Conservation (phyloP, 257 asterid genomes). For the Nicotiana paniculata region DNA sequence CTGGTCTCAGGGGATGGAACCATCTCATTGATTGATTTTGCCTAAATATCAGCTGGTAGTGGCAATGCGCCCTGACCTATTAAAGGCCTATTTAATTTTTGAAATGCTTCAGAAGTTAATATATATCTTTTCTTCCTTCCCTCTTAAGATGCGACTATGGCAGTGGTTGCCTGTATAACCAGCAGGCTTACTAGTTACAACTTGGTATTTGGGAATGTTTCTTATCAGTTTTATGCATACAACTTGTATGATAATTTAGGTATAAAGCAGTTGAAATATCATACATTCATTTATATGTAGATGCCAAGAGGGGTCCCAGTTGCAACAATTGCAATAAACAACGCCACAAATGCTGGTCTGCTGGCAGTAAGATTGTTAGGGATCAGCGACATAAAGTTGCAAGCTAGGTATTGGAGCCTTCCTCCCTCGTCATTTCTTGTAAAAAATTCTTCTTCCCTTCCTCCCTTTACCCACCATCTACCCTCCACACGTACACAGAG, state of each 20-base stretch:
- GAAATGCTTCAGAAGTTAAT: neutral
- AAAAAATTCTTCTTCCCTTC: neutral
- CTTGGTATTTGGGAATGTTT: neutral
- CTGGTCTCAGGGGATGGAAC: neutral
- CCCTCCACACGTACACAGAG: neutral
- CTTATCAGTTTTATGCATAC: neutral
- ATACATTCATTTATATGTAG: conserved; percentile 23
- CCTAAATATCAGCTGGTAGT: neutral
- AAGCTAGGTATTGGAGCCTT: conserved; percentile 50
- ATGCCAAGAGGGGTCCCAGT: conserved; percentile 99
- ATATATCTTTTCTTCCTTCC: neutral
- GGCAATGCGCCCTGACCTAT: neutral
- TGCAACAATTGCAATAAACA: conserved; percentile 89
- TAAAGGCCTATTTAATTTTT: neutral
- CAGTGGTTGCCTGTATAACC: neutral
- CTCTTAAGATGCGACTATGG: neutral
- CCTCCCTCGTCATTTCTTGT: neutral
- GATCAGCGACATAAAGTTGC: conserved; percentile 59
- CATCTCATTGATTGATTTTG: neutral
- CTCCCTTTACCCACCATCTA: neutral
- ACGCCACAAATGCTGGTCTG: conserved; percentile 93
- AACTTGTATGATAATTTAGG: neutral
- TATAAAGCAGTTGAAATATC: neutral
- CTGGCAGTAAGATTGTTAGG: conserved; percentile 85
- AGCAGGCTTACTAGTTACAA: neutral